Evolutionary conservation across 305 asterid species (phyloP).

Genomic region (Fraxinus xanthoxyloides): DNA sequence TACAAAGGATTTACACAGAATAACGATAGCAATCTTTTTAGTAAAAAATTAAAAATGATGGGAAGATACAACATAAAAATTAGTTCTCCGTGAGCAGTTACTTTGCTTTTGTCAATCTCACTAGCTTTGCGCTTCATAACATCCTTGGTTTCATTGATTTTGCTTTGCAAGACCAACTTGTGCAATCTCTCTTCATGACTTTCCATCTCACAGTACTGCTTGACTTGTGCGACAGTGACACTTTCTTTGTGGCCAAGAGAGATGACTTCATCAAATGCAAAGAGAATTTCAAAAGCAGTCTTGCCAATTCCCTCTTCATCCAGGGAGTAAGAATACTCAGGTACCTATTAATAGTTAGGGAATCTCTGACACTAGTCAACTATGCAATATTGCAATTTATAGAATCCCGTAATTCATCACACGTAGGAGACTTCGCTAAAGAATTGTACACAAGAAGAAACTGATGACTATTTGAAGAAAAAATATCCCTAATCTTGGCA

Average conservation of each 20-base stretch:
- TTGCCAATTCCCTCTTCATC: slow-evolving; percentile 75
- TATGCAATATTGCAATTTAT: background rate
- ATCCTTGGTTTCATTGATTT: slow-evolving; percentile 75
- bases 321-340: slow-evolving; percentile 63
- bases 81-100: slow-evolving; percentile 15
- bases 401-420: background rate
- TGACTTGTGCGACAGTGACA: slow-evolving; percentile 71
- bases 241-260: slow-evolving; percentile 79
- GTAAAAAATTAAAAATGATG: background rate
- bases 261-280: slow-evolving; percentile 76
- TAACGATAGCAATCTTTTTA: background rate
- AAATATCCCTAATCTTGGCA: background rate
- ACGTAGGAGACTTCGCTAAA: background rate
- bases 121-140: slow-evolving; percentile 77
- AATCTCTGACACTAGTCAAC: background rate
- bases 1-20: slow-evolving; percentile 18
- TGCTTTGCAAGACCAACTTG: slow-evolving; percentile 68
- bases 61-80: background rate
- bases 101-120: slow-evolving; percentile 86
- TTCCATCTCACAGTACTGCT: slow-evolving; percentile 84
- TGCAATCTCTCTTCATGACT: slow-evolving; percentile 78
- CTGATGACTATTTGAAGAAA: background rate
- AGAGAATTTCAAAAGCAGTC: slow-evolving; percentile 64
- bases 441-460: background rate
- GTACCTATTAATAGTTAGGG: slow-evolving; percentile 60